Evolutionary conservation across 441 rosid genomes (phyloP), one percentile per base, ranked within the genome.

Genomic region (Syzygium syzygioides): DNA sequence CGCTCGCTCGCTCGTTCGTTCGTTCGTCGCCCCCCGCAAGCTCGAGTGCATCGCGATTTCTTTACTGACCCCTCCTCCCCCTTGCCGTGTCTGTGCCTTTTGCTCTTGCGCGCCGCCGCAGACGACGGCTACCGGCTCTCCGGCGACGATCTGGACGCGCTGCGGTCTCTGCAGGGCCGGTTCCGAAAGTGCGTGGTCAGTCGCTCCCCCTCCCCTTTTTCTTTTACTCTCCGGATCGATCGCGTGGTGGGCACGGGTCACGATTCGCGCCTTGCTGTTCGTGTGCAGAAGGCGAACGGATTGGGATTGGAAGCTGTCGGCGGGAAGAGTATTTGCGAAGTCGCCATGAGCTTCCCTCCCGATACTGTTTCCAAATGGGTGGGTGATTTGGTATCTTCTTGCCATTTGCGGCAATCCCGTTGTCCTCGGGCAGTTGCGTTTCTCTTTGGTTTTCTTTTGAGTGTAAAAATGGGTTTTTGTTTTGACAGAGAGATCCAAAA

Each of bases 171-270:
- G 34, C 98, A 94, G 90, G 91, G 53, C 91, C 92, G 89, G 89
- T 98, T 98, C 91, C 93, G 92, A 91, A 97, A 97, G 94, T 98
- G 99, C 91, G 98, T 98, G 92, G 99, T 98, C 92, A 94, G 96
- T 93, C 28, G 19, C 80, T 34, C n/a, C n/a, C 48, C 30, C 64
- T 30, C 45, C 60, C 30, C 8, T 18, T 9, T 18, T 9, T 53
- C 60, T 54, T 86, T 6, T 13, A 20, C 32, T 55, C 26, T 53
- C 45, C 84, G 87, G 62, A 64, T 80, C 79, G 45, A 60, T 55
- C 37, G 54, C 15, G 18, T 57, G 26, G 86, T n/a, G 48, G 52
- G 26, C 45, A n/a, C 50, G 41, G 41, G 52, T 41, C 57, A 79
- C 34, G 53, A 52, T 28, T 57, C 15, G 85, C 48, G 34, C 62